phyloP scores from a whole-genome alignment of 2,329 filamentous ascomycete species.

The Knoxdaviesia proteae region DNA sequence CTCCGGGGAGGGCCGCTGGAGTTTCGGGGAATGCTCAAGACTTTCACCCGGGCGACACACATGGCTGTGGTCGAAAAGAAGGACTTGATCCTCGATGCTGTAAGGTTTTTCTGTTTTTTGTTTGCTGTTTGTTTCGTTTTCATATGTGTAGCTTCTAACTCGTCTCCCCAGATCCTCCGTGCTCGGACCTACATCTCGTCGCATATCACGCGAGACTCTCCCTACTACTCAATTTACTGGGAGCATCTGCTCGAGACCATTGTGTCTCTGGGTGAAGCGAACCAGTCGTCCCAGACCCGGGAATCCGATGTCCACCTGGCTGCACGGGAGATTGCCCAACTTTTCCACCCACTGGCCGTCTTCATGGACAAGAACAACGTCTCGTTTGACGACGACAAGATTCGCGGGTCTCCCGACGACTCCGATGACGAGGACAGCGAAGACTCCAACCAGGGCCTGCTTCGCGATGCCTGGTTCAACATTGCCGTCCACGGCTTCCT shows the following conservation, averaged over 20 bases:
- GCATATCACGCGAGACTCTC: constrained; percentile 45
- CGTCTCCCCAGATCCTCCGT: constrained; percentile 36
- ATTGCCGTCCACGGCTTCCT: constrained; percentile 86
- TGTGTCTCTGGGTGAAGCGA: constrained; percentile 74
- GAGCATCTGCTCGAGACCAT: constrained; percentile 68
- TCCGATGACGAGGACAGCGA: constrained; percentile 26
- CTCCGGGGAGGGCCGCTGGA: constrained; percentile 60
- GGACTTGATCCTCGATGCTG: constrained; percentile 46
- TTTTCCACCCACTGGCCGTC: constrained; percentile 71
- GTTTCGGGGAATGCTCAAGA: constrained; percentile 67
- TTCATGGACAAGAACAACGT: constrained; percentile 52
- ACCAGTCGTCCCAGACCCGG: constrained; percentile 51
- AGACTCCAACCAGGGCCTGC: constrained; percentile 50
- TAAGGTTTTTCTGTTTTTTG: constrained; percentile 18
- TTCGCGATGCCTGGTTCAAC: constrained; percentile 95
- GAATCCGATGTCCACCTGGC: constrained; percentile 66
- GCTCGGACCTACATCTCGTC: constrained; percentile 63
- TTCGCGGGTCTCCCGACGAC: constrained; percentile 17
- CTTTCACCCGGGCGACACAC: constrained; percentile 57
- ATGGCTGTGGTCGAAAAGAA: constrained; percentile 53
- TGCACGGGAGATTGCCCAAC: constrained; percentile 67
- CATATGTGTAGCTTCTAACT: constrained; percentile 6
- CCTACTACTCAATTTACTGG: constrained; percentile 65
- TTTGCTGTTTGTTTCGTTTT: background rate
- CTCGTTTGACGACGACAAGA: constrained; percentile 18